Conservation (phyloP, 2,329 filamentous ascomycete genomes). For the Hymenoscyphus albidus region DNA sequence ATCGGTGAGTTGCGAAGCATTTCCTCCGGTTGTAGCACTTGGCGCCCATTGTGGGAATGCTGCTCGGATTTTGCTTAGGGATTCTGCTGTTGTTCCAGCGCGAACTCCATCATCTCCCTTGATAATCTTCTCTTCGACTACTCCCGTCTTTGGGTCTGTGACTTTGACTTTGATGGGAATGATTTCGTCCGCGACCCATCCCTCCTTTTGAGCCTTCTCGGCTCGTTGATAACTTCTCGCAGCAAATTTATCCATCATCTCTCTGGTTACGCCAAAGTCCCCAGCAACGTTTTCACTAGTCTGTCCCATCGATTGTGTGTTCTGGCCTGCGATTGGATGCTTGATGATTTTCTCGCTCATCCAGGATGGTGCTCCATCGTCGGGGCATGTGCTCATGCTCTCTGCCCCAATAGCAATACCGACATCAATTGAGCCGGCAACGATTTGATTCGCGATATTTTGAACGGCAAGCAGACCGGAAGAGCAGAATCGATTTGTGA, state of each 20-base stretch:
- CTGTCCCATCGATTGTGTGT: conserved; percentile 93
- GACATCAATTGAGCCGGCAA: conserved; percentile 73
- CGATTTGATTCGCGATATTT: conserved; percentile 88
- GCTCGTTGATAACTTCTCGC: conserved; percentile 84
- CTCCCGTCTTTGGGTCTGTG: conserved; percentile 78
- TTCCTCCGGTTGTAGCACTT: conserved; percentile 89
- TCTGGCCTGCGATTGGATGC: conserved; percentile 60
- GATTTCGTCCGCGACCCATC: conserved; percentile 93
- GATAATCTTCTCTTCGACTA: conserved; percentile 63
- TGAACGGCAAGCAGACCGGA: conserved; percentile 93
- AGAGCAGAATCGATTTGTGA: conserved; percentile 94
- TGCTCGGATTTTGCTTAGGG: conserved; percentile 80
- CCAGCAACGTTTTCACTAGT: conserved; percentile 93
- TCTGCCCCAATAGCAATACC: conserved; percentile 88
- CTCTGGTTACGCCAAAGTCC: conserved; percentile 81
- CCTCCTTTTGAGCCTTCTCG: conserved; percentile 84
- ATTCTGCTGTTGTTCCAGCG: conserved; percentile 77
- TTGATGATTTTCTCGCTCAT: conserved; percentile 72
- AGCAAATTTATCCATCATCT: conserved; percentile 79
- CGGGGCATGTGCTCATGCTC: conserved; percentile 76
- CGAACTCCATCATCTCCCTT: conserved; percentile 81
- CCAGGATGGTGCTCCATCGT: conserved; percentile 70
- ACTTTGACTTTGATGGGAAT: conserved; percentile 77
- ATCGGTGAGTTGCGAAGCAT: conserved; percentile 91
- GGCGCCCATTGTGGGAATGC: conserved; percentile 89